phyloP scores from a whole-genome alignment of 2,329 filamentous ascomycete genomes.

The Dothistroma pini region DNA sequence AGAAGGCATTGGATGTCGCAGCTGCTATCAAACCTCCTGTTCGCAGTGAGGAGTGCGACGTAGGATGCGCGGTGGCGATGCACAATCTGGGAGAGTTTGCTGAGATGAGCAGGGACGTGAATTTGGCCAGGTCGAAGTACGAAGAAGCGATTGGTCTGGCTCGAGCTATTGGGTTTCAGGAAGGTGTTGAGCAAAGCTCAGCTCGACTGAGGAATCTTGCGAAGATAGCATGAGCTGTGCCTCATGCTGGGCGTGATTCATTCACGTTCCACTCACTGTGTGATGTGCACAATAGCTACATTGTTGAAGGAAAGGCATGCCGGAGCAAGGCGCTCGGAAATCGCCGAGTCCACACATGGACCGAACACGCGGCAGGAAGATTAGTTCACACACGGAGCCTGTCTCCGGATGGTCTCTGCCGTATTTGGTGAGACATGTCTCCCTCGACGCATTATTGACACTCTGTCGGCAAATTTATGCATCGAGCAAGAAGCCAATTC shows the following conservation, averaged over 20 bases:
- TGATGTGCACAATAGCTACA: too few species aligned
- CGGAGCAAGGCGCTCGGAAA: not conserved
- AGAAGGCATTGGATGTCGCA: conserved; percentile 68
- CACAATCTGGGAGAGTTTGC: conserved; percentile 84
- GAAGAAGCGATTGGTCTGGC: conserved; percentile 62
- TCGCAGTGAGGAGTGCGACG: conserved; percentile 74
- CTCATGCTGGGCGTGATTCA: not conserved
- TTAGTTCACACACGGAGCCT: too few species aligned
- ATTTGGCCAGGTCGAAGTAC: conserved; percentile 65
- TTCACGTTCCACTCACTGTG: not conserved
- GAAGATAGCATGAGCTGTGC: conserved; percentile 11
- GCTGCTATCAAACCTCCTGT: conserved; percentile 61
- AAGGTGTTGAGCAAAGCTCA: conserved; percentile 43
- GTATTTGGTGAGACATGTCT: not conserved
- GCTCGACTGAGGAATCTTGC: conserved; percentile 39
- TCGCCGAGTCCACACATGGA: too few species aligned
- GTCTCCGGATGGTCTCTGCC: too few species aligned
- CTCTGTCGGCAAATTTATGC: not conserved
- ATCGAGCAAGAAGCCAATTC: not conserved
- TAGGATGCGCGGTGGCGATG: conserved; percentile 77
- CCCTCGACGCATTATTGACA: not conserved
- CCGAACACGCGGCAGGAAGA: too few species aligned
- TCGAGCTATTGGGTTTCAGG: conserved; percentile 46
- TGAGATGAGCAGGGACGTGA: conserved; percentile 64
- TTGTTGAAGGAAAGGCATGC: too few species aligned